These are phyloP conservation scores for Huntiella abstrusa DNA, from an alignment of 2,329 filamentous ascomycete genomes.

Conservation along the genomic window DNA sequence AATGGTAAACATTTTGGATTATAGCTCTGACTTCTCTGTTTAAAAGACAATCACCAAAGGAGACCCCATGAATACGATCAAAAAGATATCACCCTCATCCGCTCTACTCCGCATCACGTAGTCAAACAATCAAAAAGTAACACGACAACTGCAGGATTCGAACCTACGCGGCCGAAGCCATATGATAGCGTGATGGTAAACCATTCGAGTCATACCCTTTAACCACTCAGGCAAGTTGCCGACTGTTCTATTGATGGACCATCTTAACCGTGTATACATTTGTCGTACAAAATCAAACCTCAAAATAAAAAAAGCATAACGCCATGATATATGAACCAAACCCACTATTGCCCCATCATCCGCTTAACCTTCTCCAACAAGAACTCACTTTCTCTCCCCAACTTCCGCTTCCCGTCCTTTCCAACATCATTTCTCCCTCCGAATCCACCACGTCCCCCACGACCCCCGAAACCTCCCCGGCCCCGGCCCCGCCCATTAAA, in stretches of 20 bases:
- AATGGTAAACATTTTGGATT: too few species aligned
- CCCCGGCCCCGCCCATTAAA: neutral
- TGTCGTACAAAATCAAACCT: too few species aligned
- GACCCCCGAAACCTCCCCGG: neutral
- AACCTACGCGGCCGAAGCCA: conserved; percentile 9
- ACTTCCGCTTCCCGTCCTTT: conserved; percentile 45
- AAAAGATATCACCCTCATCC: too few species aligned
- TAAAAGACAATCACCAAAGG: too few species aligned
- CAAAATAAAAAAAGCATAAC: too few species aligned
- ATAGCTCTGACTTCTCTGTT: too few species aligned
- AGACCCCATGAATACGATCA: too few species aligned
- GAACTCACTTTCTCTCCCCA: conserved; percentile 56
- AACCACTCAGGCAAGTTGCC: conserved; percentile 11
- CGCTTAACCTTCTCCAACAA: conserved; percentile 52
- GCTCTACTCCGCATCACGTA: too few species aligned
- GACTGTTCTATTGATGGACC: neutral
- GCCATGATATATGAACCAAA: neutral
- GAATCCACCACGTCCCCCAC: neutral
- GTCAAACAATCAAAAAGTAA: neutral
- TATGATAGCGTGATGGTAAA: conserved; percentile 6
- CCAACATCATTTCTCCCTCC: neutral
- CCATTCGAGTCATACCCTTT: conserved; percentile 11
- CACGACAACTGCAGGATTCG: conserved; percentile 9
- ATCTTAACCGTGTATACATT: too few species aligned
- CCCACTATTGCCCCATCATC: conserved; percentile 29